Conservation (phyloP, 2,329 filamentous ascomycete genomes). For the Cladophialophora carrionii region DNA sequence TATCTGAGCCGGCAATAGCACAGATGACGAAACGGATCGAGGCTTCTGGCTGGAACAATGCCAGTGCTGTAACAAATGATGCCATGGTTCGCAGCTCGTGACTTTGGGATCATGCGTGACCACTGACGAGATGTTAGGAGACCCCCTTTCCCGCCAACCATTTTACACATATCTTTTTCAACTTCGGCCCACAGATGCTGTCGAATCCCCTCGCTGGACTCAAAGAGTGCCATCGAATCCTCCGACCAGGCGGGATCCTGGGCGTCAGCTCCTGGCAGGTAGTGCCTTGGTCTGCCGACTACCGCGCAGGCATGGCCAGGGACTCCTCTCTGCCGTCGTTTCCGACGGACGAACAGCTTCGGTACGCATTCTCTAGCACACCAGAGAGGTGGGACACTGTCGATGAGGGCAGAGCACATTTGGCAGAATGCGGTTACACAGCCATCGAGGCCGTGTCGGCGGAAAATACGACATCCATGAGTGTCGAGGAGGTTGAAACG, state of each 20-base stretch:
- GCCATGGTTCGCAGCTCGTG: conserved; percentile 12
- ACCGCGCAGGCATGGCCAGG: conserved; percentile 8
- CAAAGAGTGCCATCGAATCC: conserved; percentile 23
- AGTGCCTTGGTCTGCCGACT: conserved; percentile 21
- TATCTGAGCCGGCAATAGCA: conserved; percentile 15
- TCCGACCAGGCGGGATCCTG: conserved; percentile 17
- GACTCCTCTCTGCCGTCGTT: conserved; percentile 16
- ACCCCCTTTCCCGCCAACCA: conserved; percentile 15
- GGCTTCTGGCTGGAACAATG: conserved; percentile 14
- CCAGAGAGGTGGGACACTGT: conserved; percentile 19
- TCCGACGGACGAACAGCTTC: conserved; percentile 8
- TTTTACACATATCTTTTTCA: conserved; percentile 26
- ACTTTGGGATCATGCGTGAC: background rate
- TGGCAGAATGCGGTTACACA: conserved; percentile 11
- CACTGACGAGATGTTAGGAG: conserved; percentile 8
- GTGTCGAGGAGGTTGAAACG: conserved; percentile 11
- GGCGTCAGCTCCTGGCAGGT: conserved; percentile 15
- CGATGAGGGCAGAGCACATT: conserved; percentile 10
- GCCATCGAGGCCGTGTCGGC: conserved; percentile 3
- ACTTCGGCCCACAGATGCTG: conserved; percentile 23
- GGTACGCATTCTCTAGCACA: conserved; percentile 8
- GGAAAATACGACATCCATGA: conserved; percentile 12
- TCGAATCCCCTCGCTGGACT: conserved; percentile 13
- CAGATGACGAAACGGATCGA: conserved; percentile 8
- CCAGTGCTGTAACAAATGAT: conserved; percentile 11